Base-by-base conservation (phyloP, 768 basidiomycete species). In the Rhodotorula taiwanensis region DNA sequence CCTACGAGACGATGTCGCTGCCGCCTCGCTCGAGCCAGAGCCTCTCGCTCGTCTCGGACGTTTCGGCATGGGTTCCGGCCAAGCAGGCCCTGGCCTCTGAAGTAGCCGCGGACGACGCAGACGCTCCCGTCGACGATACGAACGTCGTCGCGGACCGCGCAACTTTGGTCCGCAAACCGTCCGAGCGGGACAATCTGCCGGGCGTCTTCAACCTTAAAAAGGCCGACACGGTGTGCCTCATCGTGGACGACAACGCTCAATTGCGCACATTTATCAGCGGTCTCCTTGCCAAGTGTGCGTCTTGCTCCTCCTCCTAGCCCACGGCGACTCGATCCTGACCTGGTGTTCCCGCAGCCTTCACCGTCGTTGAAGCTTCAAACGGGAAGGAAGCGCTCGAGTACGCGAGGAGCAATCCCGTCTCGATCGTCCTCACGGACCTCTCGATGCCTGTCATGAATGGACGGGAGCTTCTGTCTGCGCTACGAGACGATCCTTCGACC, bases 311-410 rank as follows among this genome's bases (percentile, higher is more conserved):
- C 11, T 0, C n/a, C 23, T 51, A 10, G 20, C 1, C 8, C 33
- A 4, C 25, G n/a, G 30, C 21, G 33, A 1, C 23, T 0, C n/a
- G n/a, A n/a, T 50, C 1, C 21, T 34, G 13, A 34, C 21, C 11
- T 1, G 5, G 21, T 8, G 9, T n/a, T 4, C 10, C 8, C 11
- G 31, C 50, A 51, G 50, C 18, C 5, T 68, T 49, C 55, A 49
- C 54, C n/a, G 62, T 63, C 51, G 55, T 60, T 11, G 52, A 55
- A 5, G 43, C 51, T 30, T 21, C n/a, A 1, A 48, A 63, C 20
- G 54, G 62, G 2, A 28, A 60, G 25, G 50, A 55, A 21, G 66
- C 66, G 21, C 58, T 67, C 58, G 60, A 62, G 10, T 62, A 59
- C 57, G 39, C 45, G n/a, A 36, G 52, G 30, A 14, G 11, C 2